Conservation (phyloP, 805 yeast genomes). For the Maudiozyma turicensis region DNA sequence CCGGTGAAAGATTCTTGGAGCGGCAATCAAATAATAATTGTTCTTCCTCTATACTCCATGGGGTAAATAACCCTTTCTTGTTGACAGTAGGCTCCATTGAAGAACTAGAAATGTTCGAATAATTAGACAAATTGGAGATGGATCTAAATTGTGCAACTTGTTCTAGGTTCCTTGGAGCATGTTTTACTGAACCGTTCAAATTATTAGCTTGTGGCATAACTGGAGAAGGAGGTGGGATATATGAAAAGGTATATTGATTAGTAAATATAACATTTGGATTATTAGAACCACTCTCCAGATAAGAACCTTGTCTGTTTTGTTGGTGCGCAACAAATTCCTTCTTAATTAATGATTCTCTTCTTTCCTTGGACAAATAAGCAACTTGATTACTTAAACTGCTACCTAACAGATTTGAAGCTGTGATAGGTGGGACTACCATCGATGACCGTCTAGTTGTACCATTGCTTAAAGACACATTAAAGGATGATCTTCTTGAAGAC, state of each 20-base stretch:
- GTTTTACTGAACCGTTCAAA: neutral
- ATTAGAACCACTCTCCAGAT: neutral
- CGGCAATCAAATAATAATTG: slow-evolving; percentile 47
- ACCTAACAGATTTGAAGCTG: slow-evolving; percentile 10
- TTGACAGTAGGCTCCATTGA: neutral
- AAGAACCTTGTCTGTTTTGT: neutral
- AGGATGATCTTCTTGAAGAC: slow-evolving; percentile 25
- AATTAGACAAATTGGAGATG: neutral
- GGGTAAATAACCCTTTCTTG: neutral
- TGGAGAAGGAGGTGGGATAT: slow-evolving; percentile 8
- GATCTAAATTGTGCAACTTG: neutral
- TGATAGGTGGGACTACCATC: slow-evolving; percentile 18
- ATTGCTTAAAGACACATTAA: slow-evolving; percentile 15
- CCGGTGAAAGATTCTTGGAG: slow-evolving; percentile 51
- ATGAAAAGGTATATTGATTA: slow-evolving; percentile 12
- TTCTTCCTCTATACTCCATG: slow-evolving; percentile 61
- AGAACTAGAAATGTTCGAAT: neutral
- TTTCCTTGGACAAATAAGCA: slow-evolving; percentile 4
- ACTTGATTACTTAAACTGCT: neutral
- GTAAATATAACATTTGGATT: slow-evolving; percentile 3
- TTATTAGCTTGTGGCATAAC: neutral
- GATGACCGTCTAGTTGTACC: slow-evolving; percentile 25
- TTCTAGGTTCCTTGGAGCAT: neutral
- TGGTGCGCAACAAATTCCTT: neutral
- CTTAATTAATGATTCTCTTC: slow-evolving; percentile 21